These are phyloP conservation scores for Chlorociboria aeruginascens DNA, from an alignment of 495 filamentous ascomycete genomes.

Conservation along the genomic window DNA sequence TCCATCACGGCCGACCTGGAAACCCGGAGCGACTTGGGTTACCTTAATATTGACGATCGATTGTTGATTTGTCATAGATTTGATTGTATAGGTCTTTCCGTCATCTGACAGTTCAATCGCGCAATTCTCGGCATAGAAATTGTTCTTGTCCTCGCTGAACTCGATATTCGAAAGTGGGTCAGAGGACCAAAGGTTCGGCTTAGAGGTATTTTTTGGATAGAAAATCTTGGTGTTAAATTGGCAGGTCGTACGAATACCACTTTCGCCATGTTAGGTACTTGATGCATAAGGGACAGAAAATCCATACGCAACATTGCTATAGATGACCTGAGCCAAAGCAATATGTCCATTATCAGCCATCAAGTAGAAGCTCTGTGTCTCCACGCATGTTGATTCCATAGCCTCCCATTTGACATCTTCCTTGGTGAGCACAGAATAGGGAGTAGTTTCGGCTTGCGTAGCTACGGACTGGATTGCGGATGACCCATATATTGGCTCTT, in stretches of 20 bases:
- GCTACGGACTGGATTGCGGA: slow-evolving; percentile 77
- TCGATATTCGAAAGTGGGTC: slow-evolving; percentile 61
- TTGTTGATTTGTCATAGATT: slow-evolving; percentile 65
- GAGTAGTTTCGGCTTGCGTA: slow-evolving; percentile 61
- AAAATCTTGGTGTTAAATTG: slow-evolving; percentile 92
- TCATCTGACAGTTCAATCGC: slow-evolving; percentile 76
- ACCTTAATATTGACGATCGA: slow-evolving; percentile 76
- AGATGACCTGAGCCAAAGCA: slow-evolving; percentile 82
- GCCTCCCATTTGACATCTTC: slow-evolving; percentile 73
- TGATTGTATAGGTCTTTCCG: slow-evolving; percentile 68
- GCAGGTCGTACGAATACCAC: slow-evolving; percentile 76
- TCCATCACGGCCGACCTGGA: slow-evolving; percentile 77
- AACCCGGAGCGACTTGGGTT: slow-evolving; percentile 64
- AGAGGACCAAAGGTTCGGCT: slow-evolving; percentile 66
- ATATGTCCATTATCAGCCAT: slow-evolving; percentile 65
- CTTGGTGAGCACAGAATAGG: slow-evolving; percentile 68
- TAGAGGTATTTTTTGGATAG: slow-evolving; percentile 50
- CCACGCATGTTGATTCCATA: slow-evolving; percentile 75
- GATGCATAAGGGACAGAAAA: slow-evolving; percentile 1
- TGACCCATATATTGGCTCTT: slow-evolving; percentile 93
- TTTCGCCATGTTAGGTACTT: slow-evolving; percentile 30
- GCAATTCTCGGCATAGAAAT: slow-evolving; percentile 73
- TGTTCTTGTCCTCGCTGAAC: slow-evolving; percentile 73
- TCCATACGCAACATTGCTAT: slow-evolving; percentile 91
- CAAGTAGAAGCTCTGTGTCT: slow-evolving; percentile 95